A percentile compares a stretch with the other conserved stretches of the same genome.
phyloP scores from a whole-genome alignment of 2,329 filamentous ascomycete species.

The Plenodomus biglobosus region DNA sequence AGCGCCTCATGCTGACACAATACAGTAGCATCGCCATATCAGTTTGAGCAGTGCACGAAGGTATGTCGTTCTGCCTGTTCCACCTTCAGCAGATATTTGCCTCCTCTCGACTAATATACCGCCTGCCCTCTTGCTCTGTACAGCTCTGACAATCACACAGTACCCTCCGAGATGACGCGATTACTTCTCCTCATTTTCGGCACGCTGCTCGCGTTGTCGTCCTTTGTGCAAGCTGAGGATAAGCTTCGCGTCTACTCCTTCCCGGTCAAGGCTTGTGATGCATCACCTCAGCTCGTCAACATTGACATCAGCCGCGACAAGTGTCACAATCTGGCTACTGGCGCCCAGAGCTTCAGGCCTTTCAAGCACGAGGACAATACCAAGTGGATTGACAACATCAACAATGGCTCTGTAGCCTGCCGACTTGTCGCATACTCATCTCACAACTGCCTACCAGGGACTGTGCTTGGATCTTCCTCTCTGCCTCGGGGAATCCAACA shows the following conservation, averaged over 20 bases:
- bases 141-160: too few species aligned
- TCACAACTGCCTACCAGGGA: conserved; percentile 7
- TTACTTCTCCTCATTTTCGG: conserved; percentile 11
- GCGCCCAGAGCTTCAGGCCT: conserved; percentile 20
- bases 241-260: conserved; percentile 21
- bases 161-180: conserved; percentile 9
- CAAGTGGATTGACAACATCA: conserved; percentile 20
- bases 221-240: conserved; percentile 10
- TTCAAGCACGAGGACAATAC: conserved; percentile 11
- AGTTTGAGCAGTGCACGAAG: neutral
- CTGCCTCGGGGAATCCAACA: neutral
- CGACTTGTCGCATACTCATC: conserved; percentile 13
- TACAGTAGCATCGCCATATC: neutral
- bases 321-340: conserved; percentile 18
- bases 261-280: conserved; percentile 17
- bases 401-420: conserved; percentile 13
- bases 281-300: conserved; percentile 12
- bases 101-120: too few species aligned
- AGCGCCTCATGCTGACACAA: neutral
- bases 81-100: neutral
- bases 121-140: neutral
- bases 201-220: conserved; percentile 17
- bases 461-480: neutral
- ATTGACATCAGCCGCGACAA: conserved; percentile 20
- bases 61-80: neutral